Conservation (phyloP, 2,329 filamentous ascomycete species). For the Pseudocercospora ulei region DNA sequence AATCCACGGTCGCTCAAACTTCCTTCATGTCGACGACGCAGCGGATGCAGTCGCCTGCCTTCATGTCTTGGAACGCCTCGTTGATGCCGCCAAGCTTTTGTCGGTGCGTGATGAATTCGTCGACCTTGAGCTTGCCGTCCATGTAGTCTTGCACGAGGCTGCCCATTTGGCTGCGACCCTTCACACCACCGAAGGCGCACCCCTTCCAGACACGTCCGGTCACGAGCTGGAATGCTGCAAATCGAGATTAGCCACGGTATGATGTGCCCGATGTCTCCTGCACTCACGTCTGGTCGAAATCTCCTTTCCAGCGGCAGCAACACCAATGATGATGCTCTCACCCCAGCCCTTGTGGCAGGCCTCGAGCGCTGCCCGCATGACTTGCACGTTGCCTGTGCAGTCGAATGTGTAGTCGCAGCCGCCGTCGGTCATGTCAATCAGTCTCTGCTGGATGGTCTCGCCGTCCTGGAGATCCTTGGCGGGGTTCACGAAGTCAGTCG, state of each 20-base stretch:
- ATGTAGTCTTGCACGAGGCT: constrained; percentile 83
- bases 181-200: constrained; percentile 95
- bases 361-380: constrained; percentile 92
- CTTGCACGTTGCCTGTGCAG: constrained; percentile 92
- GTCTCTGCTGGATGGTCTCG: constrained; percentile 79
- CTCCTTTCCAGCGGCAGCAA: constrained; percentile 91
- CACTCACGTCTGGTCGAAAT: constrained; percentile 82
- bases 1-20: constrained; percentile 20
- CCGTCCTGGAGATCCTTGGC: constrained; percentile 50
- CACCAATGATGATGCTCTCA: constrained; percentile 93
- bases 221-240: constrained; percentile 87
- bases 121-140: constrained; percentile 83
- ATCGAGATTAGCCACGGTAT: no score
- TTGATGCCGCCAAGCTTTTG: constrained; percentile 78
- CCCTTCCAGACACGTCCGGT: constrained; percentile 97
- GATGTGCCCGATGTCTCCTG: no score
- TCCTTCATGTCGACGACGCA: constrained; percentile 65
- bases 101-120: constrained; percentile 98
- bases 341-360: constrained; percentile 99
- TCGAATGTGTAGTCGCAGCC: constrained; percentile 99
- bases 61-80: constrained; percentile 84
- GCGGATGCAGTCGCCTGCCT: constrained; percentile 90
- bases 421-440: constrained; percentile 95
- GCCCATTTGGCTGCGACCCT: constrained; percentile 86
- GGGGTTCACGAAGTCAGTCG: constrained; percentile 94